phyloP scores from a whole-genome alignment of 768 basidiomycete genomes.

The Clathrus columnatus region DNA sequence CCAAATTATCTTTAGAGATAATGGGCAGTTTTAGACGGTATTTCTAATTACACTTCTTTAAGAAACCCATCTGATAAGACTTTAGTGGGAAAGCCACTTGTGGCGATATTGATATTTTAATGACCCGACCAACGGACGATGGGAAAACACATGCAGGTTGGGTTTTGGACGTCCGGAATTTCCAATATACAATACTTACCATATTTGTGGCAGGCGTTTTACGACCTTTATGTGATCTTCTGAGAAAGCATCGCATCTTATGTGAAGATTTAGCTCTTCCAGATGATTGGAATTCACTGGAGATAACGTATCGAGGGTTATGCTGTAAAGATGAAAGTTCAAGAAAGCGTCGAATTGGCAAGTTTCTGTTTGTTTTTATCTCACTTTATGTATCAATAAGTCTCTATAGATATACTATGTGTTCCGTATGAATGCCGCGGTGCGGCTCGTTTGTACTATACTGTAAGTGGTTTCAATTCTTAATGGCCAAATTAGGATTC shows the following conservation, averaged over 20 bases:
- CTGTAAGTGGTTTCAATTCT: conserved; percentile 35
- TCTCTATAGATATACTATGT: conserved; percentile 56
- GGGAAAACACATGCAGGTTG: conserved; percentile 67
- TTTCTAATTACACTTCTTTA: conserved; percentile 5
- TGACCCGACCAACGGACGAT: conserved; percentile 67
- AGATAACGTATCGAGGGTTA: conserved; percentile 75
- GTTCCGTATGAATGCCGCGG: conserved; percentile 75
- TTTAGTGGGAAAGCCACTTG: conserved; percentile 77
- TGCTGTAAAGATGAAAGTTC: conserved; percentile 39
- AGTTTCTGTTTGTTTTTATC: conserved; percentile 8
- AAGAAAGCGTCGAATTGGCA: conserved; percentile 60
- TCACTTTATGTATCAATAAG: neutral
- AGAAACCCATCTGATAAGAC: neutral
- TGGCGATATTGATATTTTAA: conserved; percentile 87
- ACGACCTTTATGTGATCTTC: conserved; percentile 41
- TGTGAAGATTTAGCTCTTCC: conserved; percentile 75
- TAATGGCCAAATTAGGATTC: neutral
- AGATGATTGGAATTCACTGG: conserved; percentile 55
- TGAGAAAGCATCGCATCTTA: conserved; percentile 55
- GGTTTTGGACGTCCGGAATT: conserved; percentile 7
- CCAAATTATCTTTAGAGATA: conserved; percentile 64
- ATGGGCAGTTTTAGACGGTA: conserved; percentile 89
- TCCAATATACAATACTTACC: conserved; percentile 7
- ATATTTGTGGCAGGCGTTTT: conserved; percentile 43
- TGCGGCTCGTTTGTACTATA: conserved; percentile 87